Evolutionary conservation across 202 grass and related monocot genomes (phyloP).

Genomic region (Saccharum hybrid): DNA sequence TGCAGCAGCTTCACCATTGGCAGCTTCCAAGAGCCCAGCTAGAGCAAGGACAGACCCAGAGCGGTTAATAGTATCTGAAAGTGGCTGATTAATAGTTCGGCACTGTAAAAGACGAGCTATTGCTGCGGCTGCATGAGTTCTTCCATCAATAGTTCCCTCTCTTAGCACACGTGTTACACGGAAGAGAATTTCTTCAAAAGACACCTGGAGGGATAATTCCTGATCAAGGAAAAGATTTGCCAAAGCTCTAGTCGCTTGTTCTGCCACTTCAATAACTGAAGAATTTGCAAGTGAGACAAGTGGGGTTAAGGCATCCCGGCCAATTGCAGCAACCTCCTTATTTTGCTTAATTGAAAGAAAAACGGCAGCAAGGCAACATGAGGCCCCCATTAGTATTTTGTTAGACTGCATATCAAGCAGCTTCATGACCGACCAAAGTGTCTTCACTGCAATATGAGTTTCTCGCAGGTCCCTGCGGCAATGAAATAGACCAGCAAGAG

Average conservation of each 20-base stretch:
- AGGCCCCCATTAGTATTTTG: constrained; percentile 79
- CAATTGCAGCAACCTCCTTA: constrained; percentile 90
- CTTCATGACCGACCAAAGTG: constrained; percentile 83
- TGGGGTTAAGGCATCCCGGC: constrained; percentile 73
- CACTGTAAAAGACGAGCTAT: constrained; percentile 92
- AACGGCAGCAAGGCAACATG: constrained; percentile 90
- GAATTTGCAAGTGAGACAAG: constrained; percentile 71
- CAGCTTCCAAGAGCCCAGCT: constrained; percentile 85
- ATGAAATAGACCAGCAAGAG: constrained; percentile 92
- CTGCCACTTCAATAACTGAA: constrained; percentile 85
- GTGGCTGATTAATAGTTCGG: constrained; percentile 61
- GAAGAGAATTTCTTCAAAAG: constrained; percentile 82
- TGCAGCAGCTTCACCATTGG: constrained; percentile 74
- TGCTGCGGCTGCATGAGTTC: constrained; percentile 95
- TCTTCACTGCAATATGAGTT: constrained; percentile 90
- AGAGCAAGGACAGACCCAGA: constrained; percentile 92
- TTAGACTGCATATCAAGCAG: constrained; percentile 76
- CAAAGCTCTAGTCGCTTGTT: constrained; percentile 90
- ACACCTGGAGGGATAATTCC: constrained; percentile 72
- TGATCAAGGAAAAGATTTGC: constrained; percentile 96
- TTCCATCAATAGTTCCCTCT: constrained; percentile 93
- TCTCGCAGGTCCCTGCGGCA: constrained; percentile 93
- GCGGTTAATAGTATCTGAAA: constrained; percentile 82
- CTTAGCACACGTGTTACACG: constrained; percentile 81
- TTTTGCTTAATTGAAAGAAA: constrained; percentile 98